Percentiles rank a stretch among this genome's conserved stretches.
phyloP scores from a whole-genome alignment of 192 early-diverging fungal species.

The Gamsiella multidivaricata region DNA sequence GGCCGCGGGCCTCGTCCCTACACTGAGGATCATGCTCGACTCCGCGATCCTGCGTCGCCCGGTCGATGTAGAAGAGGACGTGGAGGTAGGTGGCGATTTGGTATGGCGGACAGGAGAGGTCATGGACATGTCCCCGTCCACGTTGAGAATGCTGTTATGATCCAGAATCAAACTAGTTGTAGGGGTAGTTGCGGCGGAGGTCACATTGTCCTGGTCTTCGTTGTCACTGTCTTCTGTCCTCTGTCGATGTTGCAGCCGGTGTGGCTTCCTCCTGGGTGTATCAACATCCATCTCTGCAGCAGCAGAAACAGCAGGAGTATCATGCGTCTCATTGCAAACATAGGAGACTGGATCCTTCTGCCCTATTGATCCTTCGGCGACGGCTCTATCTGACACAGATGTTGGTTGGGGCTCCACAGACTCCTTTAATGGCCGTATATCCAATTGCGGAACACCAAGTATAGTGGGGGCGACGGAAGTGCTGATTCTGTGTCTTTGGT shows the following conservation, averaged over 20 bases:
- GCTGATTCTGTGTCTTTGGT: no score
- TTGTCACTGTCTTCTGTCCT: background rate
- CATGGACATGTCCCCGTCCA: constrained; percentile 27
- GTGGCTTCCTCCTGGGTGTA: no score
- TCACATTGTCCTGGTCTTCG: constrained; percentile 1
- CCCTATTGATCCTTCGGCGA: background rate
- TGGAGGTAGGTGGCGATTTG: constrained; percentile 37
- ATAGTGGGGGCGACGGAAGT: no score
- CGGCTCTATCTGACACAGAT: background rate
- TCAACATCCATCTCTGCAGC: no score
- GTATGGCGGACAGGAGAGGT: constrained; percentile 23
- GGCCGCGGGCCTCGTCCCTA: background rate
- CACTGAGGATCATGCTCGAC: constrained; percentile 45
- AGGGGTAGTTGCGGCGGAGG: background rate
- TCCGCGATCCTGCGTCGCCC: constrained; percentile 39
- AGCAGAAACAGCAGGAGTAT: background rate
- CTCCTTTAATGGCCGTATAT: background rate
- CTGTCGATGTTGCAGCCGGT: constrained; percentile 1
- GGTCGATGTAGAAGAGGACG: constrained; percentile 20
- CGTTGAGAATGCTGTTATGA: background rate
- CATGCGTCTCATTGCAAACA: constrained; percentile 22
- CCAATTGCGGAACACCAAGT: background rate
- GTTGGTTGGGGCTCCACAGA: background rate
- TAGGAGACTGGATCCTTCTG: constrained; percentile 11
- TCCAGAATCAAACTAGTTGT: constrained; percentile 9